phyloP scores from a whole-genome alignment of 1,139 yeast species.

The Pichia sp. region DNA sequence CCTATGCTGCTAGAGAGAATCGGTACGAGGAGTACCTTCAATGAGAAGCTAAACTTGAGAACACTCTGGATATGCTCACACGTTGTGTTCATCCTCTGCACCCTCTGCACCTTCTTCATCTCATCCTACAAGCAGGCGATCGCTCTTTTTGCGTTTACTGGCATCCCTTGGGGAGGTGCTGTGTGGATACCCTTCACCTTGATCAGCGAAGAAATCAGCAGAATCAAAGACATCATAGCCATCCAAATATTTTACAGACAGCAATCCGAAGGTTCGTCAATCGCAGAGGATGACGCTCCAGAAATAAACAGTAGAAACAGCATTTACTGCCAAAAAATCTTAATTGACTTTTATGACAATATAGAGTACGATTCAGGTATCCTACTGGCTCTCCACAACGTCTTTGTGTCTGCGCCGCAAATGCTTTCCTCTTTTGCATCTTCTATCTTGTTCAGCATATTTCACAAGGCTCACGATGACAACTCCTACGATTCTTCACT shows the following conservation, averaged over 20 bases:
- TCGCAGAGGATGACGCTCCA: constrained; percentile 16
- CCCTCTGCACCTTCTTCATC: constrained; percentile 40
- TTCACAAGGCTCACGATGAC: constrained; percentile 23
- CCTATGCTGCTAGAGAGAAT: constrained; percentile 34
- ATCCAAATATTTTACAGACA: constrained; percentile 26
- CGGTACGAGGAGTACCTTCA: constrained; percentile 12
- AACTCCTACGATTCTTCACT: constrained; percentile 35
- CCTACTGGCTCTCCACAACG: constrained; percentile 45
- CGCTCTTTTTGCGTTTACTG: constrained; percentile 39
- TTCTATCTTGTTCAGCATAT: constrained; percentile 36
- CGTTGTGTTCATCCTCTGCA: constrained; percentile 37
- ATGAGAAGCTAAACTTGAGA: constrained; percentile 24
- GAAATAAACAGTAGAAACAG: constrained; percentile 9
- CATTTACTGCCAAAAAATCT: constrained; percentile 20
- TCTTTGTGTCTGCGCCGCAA: constrained; percentile 48
- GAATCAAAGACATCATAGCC: constrained; percentile 39
- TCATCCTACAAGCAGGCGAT: constrained; percentile 36
- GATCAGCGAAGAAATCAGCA: constrained; percentile 44
- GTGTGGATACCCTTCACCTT: constrained; percentile 50
- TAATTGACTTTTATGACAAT: constrained; percentile 30
- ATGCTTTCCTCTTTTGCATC: constrained; percentile 41
- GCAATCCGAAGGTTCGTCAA: constrained; percentile 5
- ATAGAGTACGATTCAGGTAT: constrained; percentile 46
- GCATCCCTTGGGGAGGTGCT: constrained; percentile 49
- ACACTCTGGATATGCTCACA: constrained; percentile 42